Base-by-base conservation (phyloP, 164 flowering plant genomes). In the Akebia trifoliata region DNA sequence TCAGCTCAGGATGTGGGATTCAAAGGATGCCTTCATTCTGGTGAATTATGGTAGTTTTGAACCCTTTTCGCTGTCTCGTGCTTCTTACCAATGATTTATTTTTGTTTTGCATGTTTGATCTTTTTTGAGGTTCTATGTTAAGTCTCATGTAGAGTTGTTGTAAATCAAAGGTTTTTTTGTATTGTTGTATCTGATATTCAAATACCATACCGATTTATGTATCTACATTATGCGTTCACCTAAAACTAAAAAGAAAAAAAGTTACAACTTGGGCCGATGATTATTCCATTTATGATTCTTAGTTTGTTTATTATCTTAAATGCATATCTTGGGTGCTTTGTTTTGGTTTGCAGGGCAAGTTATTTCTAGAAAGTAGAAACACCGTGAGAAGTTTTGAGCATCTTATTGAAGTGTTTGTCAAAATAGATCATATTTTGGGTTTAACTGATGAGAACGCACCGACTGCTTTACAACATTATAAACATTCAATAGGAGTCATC, bases 151-250 rank as follows among this genome's bases (percentile, higher is more conserved):
- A 35, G 47, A 54, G 32, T 21, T n/a, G 24, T 37, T 55, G 59
- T 55, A 45, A 32, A 58, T 34, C 22, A 32, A 45, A 32, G 51
- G 45, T 22, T 34, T 51, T 56, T 28, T 42, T 58, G 38, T 45
- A 45, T 36, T 46, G 40, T 21, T 58, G 44, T 8, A 29, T 56
- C 42, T 54, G 17, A 54, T 8, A 54, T 12, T 22, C n/a, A n/a
- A 54, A 42, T 25, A 39, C 25, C 18, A 22, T 40, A 55, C 35
- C 29, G 17, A 55, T 55, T 36, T 54, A 15, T 55, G 40, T 58
- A 58, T 46, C 61, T 10, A 58, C 12, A 21, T 28, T 21, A 14
- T 14, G 4, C n/a, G n/a, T n/a, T n/a, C n/a, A n/a, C n/a, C n/a
- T 54, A 25, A 4, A 54, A 54, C 29, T 12, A 39, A n/a, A n/a